Evolutionary conservation across 768 basidiomycete species (phyloP).

Genomic region (Tylopilus sp.): DNA sequence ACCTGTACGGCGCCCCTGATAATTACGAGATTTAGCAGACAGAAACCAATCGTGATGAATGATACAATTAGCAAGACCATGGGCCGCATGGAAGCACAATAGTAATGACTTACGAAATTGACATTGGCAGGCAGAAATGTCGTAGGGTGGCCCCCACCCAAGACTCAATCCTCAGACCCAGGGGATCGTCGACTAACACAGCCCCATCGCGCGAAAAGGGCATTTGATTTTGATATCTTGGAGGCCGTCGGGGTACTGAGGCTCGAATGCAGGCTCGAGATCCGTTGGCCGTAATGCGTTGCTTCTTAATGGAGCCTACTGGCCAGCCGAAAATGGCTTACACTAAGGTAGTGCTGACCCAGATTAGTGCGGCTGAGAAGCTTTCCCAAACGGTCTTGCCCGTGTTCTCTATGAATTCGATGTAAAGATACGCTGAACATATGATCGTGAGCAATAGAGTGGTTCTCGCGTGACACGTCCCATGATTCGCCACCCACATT

Average conservation of each 20-base stretch:
- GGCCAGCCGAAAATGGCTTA: constrained; percentile 16
- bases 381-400: constrained; percentile 7
- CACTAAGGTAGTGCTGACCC: constrained; percentile 21
- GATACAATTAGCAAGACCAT: constrained; percentile 18
- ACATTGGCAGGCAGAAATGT: constrained; percentile 9
- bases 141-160: constrained; percentile 5
- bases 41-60: constrained; percentile 21
- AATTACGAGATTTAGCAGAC: constrained; percentile 21
- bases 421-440: constrained; percentile 8
- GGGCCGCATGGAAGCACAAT: constrained; percentile 11
- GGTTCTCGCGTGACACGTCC: constrained; percentile 18
- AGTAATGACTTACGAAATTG: constrained; percentile 17
- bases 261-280: constrained; percentile 16
- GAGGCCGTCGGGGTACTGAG: constrained; percentile 22
- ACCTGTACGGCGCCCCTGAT: constrained; percentile 22
- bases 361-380: constrained; percentile 27
- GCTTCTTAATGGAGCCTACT: constrained; percentile 14
- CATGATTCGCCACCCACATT: constrained; percentile 12
- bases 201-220: constrained; percentile 8
- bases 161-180: constrained; percentile 1
- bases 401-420: constrained; percentile 6
- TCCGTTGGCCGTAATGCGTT: constrained; percentile 12
- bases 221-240: constrained; percentile 21
- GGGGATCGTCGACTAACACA: constrained; percentile 13
- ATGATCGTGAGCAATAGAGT: constrained; percentile 23